Conservation (phyloP, 2,329 filamentous ascomycete genomes). For the Coniochaeta ligniaria region DNA sequence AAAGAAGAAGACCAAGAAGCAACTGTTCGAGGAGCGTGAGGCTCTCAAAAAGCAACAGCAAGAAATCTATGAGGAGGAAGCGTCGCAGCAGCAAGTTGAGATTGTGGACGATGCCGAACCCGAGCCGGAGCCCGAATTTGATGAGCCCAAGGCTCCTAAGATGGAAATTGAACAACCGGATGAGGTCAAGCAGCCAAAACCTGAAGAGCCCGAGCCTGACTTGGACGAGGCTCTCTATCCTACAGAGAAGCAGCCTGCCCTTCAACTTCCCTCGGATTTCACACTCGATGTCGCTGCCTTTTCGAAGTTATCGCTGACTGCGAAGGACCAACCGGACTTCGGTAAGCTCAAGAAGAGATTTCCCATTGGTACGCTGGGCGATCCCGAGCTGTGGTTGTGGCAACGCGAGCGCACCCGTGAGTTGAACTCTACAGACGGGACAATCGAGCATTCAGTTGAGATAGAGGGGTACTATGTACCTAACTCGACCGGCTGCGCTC, state of each 20-base stretch:
- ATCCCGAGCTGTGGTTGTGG: slow-evolving; percentile 51
- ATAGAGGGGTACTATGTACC: slow-evolving; percentile 72
- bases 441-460: slow-evolving; percentile 18
- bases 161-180: not conserved
- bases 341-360: slow-evolving; percentile 42
- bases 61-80: slow-evolving; percentile 37
- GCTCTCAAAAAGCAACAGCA: slow-evolving; percentile 51
- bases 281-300: slow-evolving; percentile 38
- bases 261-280: slow-evolving; percentile 36
- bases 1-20: slow-evolving; percentile 75
- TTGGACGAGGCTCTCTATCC: slow-evolving; percentile 41
- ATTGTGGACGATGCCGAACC: slow-evolving; percentile 20
- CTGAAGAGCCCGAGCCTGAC: slow-evolving; percentile 21
- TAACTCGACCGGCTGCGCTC: slow-evolving; percentile 76
- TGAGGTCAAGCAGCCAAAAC: slow-evolving; percentile 3
- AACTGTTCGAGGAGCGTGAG: slow-evolving; percentile 62
- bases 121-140: slow-evolving; percentile 18
- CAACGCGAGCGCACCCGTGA: slow-evolving; percentile 47
- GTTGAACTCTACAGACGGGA: slow-evolving; percentile 36
- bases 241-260: slow-evolving; percentile 36
- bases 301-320: slow-evolving; percentile 32
- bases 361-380: slow-evolving; percentile 32
- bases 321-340: slow-evolving; percentile 41
- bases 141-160: slow-evolving; percentile 6
- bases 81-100: slow-evolving; percentile 23